A percentile compares a stretch with the other conserved stretches of the same genome.
These are phyloP conservation scores for Fusarium siculi DNA, from an alignment of 2,329 filamentous ascomycete genomes.

Conservation along the genomic window DNA sequence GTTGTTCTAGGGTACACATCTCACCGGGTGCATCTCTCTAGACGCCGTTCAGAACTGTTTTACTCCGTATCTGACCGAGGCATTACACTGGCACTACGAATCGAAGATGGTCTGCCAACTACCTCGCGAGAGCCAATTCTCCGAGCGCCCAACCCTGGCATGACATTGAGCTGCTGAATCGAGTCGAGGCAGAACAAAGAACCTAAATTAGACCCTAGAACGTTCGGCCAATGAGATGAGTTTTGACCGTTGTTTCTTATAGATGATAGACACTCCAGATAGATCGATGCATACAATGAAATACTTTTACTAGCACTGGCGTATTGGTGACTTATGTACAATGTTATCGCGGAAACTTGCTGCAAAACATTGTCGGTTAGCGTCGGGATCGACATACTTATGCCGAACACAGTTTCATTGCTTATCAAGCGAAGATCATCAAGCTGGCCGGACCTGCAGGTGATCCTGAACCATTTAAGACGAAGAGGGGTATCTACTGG, in stretches of 20 bases:
- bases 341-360: background rate
- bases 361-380: background rate
- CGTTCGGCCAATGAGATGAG: fast-evolving
- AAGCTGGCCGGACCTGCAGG: fast-evolving
- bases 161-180: background rate
- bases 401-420: fast-evolving
- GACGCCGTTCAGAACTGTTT: fast-evolving
- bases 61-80: background rate
- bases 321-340: fast-evolving
- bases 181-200: fast-evolving
- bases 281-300: fast-evolving
- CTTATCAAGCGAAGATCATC: background rate
- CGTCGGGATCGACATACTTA: background rate
- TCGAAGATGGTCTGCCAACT: fast-evolving
- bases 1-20: background rate
- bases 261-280: fast-evolving
- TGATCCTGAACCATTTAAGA: fast-evolving
- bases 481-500: fast-evolving
- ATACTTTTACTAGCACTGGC: fast-evolving
- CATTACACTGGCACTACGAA: fast-evolving
- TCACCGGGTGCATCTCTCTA: fast-evolving
- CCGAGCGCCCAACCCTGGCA: fast-evolving
- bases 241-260: fast-evolving
- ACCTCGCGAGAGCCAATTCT: fast-evolving
- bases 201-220: fast-evolving